A percentile compares a stretch with the other conserved stretches of the same genome.
Conservation (phyloP, 1,139 yeast species). For the Zygosaccharomyces sapae region DNA sequence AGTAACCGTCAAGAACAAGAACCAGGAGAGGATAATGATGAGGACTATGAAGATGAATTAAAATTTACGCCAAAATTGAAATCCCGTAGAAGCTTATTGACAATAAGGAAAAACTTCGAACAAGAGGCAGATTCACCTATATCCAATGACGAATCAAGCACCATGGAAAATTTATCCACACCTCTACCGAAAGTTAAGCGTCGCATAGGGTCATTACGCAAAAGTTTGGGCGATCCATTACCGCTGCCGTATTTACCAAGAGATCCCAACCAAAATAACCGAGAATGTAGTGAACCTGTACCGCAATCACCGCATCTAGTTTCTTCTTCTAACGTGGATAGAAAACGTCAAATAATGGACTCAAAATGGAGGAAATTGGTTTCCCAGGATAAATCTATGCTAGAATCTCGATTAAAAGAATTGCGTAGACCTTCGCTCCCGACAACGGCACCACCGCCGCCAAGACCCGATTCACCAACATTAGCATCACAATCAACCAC, state of each 20-base stretch:
- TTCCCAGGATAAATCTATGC: slow-evolving; percentile 16
- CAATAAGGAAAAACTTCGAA: slow-evolving; percentile 12
- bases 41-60: slow-evolving; percentile 21
- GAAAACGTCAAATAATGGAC: slow-evolving; percentile 21
- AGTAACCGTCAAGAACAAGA: slow-evolving; percentile 5
- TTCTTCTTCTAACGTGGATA: slow-evolving; percentile 8
- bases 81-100: slow-evolving; percentile 20
- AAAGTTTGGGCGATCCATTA: slow-evolving; percentile 37
- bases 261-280: neutral
- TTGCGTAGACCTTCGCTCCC: slow-evolving; percentile 5
- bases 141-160: slow-evolving; percentile 1
- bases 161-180: neutral
- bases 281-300: neutral
- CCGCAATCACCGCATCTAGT: neutral
- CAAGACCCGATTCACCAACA: slow-evolving; percentile 3
- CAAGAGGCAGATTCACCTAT: slow-evolving; percentile 11
- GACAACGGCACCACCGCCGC: neutral
- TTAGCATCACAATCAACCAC: no score
- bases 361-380: slow-evolving; percentile 25
- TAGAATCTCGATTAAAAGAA: slow-evolving; percentile 10
- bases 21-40: slow-evolving; percentile 18
- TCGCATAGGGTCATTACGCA: slow-evolving; percentile 19
- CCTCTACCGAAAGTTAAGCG: neutral
- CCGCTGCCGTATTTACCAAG: slow-evolving; percentile 36
- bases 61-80: slow-evolving; percentile 24